Percentiles rank a stretch among this genome's conserved stretches.
Evolutionary conservation across 192 early-diverging fungal species (phyloP).

Genomic region (Coemansia sp.): DNA sequence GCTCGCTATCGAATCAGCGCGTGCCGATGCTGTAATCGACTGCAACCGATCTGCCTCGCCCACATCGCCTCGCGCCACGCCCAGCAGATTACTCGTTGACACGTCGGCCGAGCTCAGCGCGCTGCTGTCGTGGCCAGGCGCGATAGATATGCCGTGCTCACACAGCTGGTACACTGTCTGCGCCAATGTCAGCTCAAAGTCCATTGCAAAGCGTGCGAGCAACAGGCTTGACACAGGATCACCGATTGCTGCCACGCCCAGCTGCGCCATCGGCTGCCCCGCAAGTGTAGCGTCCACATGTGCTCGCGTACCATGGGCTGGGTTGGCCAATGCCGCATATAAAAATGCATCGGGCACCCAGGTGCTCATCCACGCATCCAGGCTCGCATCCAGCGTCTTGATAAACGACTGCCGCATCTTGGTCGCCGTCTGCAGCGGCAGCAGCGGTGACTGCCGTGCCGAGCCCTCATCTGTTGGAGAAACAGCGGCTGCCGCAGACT

Average conservation of each 20-base stretch:
- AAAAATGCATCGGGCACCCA: constrained; percentile 47
- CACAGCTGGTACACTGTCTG: constrained; percentile 55
- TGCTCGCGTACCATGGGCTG: constrained; percentile 18
- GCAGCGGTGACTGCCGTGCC: background rate
- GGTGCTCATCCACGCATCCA: constrained; percentile 44
- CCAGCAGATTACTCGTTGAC: constrained; percentile 23
- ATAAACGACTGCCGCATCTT: constrained; percentile 42
- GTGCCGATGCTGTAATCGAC: constrained; percentile 29
- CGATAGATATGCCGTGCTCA: constrained; percentile 44
- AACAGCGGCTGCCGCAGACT: background rate
- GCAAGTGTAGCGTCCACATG: constrained; percentile 19
- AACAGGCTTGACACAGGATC: constrained; percentile 49
- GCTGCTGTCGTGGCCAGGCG: constrained; percentile 26
- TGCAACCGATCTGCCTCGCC: constrained; percentile 17
- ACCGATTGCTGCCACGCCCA: constrained; percentile 27
- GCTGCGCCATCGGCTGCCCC: constrained; percentile 22
- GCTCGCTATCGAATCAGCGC: constrained; percentile 48
- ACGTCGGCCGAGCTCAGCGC: constrained; percentile 20
- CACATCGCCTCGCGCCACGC: background rate
- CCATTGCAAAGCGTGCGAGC: constrained; percentile 43
- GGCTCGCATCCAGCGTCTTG: constrained; percentile 25
- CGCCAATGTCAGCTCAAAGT: constrained; percentile 52
- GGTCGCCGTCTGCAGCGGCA: constrained; percentile 25
- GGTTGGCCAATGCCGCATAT: constrained; percentile 22
- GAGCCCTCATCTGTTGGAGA: background rate